Percentiles rank a stretch among this genome's conserved stretches.
These are phyloP conservation scores for Triglochin maritima DNA, from an alignment of 106 monocot genomes.

Conservation along the genomic window DNA sequence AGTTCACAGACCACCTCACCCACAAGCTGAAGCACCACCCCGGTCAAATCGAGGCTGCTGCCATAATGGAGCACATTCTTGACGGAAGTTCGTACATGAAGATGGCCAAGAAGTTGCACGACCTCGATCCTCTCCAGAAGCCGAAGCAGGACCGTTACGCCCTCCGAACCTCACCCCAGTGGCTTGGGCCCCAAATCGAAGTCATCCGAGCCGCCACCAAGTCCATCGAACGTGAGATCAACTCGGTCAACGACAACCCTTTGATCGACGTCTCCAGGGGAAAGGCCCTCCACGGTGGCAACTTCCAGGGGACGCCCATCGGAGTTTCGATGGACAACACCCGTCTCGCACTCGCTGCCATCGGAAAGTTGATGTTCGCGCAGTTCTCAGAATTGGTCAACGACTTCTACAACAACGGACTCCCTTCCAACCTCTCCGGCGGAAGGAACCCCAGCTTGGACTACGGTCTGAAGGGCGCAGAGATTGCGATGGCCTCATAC, in stretches of 20 bases:
- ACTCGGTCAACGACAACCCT: constrained; percentile 96
- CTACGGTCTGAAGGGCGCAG: constrained; percentile 95
- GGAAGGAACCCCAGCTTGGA: constrained; percentile 91
- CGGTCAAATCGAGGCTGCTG: constrained; percentile 88
- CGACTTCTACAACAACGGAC: constrained; percentile 91
- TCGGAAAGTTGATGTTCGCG: constrained; percentile 96
- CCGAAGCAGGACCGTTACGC: constrained; percentile 35
- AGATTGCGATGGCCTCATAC: constrained; percentile 98
- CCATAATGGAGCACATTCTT: constrained; percentile 82
- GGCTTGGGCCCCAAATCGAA: constrained; percentile 31
- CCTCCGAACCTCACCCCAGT: constrained; percentile 26
- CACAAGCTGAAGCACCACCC: constrained; percentile 96
- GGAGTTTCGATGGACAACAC: constrained; percentile 97
- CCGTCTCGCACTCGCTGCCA: constrained; percentile 74
- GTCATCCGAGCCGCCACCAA: constrained; percentile 41
- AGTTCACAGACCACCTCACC: constrained; percentile 87
- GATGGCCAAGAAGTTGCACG: constrained; percentile 24
- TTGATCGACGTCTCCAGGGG: constrained; percentile 81
- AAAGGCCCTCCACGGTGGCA: constrained; percentile 86
- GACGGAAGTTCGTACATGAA: constrained; percentile 59
- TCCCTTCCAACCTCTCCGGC: constrained; percentile 77
- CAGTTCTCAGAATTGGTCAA: constrained; percentile 94
- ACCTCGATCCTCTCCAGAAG: constrained; percentile 31
- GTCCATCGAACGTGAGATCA: constrained; percentile 84
- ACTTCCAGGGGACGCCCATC: constrained; percentile 95